Base-by-base conservation (phyloP, 1,284 basidiomycete genomes). In the Omphalotus olearius region DNA sequence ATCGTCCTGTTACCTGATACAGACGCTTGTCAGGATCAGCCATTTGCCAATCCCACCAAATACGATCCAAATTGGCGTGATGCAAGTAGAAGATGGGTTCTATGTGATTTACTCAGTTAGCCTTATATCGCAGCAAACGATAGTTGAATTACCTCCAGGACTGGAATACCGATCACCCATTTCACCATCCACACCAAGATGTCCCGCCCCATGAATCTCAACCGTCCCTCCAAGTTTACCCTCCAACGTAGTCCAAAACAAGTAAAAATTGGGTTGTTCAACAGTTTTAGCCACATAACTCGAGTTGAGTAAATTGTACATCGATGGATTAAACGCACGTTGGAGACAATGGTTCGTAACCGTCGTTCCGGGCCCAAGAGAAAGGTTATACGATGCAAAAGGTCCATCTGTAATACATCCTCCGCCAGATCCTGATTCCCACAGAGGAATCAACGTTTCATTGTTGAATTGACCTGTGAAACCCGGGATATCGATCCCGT, bases 141-240 rank as follows among this genome's bases (percentile, higher is more conserved):
- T 23, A n/a, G 39, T 14, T 14, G 50, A 63, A 2, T 33, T 18
- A 68, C 69, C 69, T 55, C 65, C 68, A 11, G 68, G 68, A 43
- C 69, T 70, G 1, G 68, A 67, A 52, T 62, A 68, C 3, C 59
- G 51, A 54, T 71, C 63, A 0, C 55, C 58, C 64, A 71, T 66
- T 5, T 70, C 69, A 1, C 70, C 70, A 11, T 66, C 68, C 20
- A 71, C 59, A 3, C 54, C 56, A 17, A 61, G 53, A 59, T 72
- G 70, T 4, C 69, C 70, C 9, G 59, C 63, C 51, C 66, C 69
- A 38, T 72, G 69, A 3, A 64, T 30, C 16, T 63, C 62, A 37
- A 59, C 18, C 5, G 20, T 45, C 4, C 56, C 14, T 18, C 11
- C 18, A 10, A 25, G 30, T 16, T 26, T 43, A 2, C 69, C 69